phyloP scores from a whole-genome alignment of 345 rosid genomes.

The Citrus medica region DNA sequence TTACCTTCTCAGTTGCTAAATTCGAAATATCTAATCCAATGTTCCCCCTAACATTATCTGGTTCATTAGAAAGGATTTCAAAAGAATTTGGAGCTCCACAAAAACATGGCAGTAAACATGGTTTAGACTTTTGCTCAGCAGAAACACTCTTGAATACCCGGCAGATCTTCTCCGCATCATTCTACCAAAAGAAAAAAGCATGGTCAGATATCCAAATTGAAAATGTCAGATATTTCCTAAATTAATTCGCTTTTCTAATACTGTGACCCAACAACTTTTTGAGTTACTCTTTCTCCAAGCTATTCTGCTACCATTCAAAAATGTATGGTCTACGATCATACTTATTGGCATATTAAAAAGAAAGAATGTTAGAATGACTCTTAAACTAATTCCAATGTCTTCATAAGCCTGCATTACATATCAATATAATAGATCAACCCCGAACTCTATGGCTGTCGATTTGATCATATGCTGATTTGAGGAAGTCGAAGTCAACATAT shows the following conservation, averaged over 20 bases:
- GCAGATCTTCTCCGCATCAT: slow-evolving; percentile 67
- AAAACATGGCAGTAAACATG: slow-evolving; percentile 41
- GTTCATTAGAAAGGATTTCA: slow-evolving; percentile 43
- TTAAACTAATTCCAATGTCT: not conserved
- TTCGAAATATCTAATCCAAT: slow-evolving; percentile 34
- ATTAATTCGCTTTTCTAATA: not conserved
- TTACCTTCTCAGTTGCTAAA: slow-evolving; percentile 50
- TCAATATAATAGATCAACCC: not conserved
- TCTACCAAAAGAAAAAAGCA: slow-evolving; percentile 34
- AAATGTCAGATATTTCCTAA: not conserved
- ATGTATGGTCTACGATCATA: not conserved
- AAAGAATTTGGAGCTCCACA: slow-evolving; percentile 53
- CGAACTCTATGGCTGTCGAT: not conserved
- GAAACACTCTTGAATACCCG: slow-evolving; percentile 42
- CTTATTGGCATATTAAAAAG: not conserved
- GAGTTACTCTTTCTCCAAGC: not conserved
- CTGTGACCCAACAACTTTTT: not conserved
- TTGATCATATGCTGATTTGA: not conserved
- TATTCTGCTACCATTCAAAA: not conserved
- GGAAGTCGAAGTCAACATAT: not conserved
- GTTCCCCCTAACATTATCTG: slow-evolving; percentile 26
- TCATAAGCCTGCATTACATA: not conserved
- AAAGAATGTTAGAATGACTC: not conserved
- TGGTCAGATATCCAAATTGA: not conserved
- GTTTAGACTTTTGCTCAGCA: slow-evolving; percentile 30